A percentile compares a stretch with the other conserved stretches of the same genome.
Evolutionary conservation across 2,329 filamentous ascomycete genomes (phyloP).

Genomic region (Blastomyces emzantsi): DNA sequence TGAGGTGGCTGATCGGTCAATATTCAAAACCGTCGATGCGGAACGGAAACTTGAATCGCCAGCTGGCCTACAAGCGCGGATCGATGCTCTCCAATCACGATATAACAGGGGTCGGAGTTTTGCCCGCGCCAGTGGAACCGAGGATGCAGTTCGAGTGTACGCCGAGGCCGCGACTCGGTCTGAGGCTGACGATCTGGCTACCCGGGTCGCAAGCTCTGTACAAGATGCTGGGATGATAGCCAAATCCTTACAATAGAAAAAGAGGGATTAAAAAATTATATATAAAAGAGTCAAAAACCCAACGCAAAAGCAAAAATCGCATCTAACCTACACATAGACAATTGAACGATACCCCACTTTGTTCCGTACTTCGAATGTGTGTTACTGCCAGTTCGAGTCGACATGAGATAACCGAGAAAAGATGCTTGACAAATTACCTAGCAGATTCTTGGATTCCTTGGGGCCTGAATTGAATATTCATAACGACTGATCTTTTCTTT

Average conservation of each 20-base stretch:
- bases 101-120: slow-evolving; percentile 86
- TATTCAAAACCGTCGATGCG: slow-evolving; percentile 86
- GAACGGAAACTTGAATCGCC: slow-evolving; percentile 81
- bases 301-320: neutral
- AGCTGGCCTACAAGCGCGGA: slow-evolving; percentile 68
- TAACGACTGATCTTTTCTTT: neutral
- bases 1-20: slow-evolving; percentile 75
- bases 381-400: neutral
- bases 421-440: neutral
- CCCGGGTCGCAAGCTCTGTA: slow-evolving; percentile 69
- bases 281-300: neutral
- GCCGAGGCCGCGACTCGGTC: slow-evolving; percentile 83
- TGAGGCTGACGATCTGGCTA: slow-evolving; percentile 84
- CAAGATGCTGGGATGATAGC: slow-evolving; percentile 43
- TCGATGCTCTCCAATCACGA: slow-evolving; percentile 80
- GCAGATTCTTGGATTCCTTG: neutral
- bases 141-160: slow-evolving; percentile 93
- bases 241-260: slow-evolving; percentile 1
- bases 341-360: neutral
- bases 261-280: neutral
- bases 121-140: slow-evolving; percentile 85
- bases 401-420: neutral
- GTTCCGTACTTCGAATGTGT: neutral
- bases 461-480: neutral
- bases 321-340: slow-evolving; percentile 1